Base-by-base conservation (phyloP, 345 rosid species). In the Brassica cretica region DNA sequence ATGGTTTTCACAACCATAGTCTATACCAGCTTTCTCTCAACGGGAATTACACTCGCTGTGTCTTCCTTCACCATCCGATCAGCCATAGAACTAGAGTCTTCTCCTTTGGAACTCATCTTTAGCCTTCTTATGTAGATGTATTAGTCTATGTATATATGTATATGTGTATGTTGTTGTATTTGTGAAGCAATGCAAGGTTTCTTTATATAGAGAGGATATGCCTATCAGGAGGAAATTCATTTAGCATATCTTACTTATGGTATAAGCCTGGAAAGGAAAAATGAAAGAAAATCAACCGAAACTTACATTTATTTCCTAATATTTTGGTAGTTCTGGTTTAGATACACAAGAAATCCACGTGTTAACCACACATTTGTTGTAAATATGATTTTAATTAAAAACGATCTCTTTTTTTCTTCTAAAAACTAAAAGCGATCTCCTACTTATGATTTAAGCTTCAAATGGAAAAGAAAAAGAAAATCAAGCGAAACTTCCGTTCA, bases 1-100 rank as follows among this genome's bases (percentile, higher is more conserved):
- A 78, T 70, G 66, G 76, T 71, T 66, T 71, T 59, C 8, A 14
- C 51, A 32, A 46, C 72, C 77, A 55, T 72, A 25, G 76, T 78
- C 61, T 65, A 56, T 14, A 78, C 81, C 21, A 27, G 37, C 24
- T 78, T 72, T 46, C 81, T 71, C 72, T 56, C 29, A 9, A 64
- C 72, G 3, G 81, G 81, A 55, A 72, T 78, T 72, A 65, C 81
- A 78, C 81, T 78, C n/a, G 76, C 77, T 64, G 4, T 8, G 9
- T 78, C 67, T 39, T 44, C 73, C 78, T 73, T 78, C 33, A 71
- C 68, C 16, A 72, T 60, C 16, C 53, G 21, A 12, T 70, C 66
- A 69, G 55, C 58, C 46, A 10, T 29, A 27, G 72, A 64, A 2
- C 21, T 29, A 21, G 64, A 61, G 33, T 18, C 46, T 46, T 69